These are phyloP conservation scores for Populus hybrid DNA, from an alignment of 441 rosid species.

Conservation along the genomic window DNA sequence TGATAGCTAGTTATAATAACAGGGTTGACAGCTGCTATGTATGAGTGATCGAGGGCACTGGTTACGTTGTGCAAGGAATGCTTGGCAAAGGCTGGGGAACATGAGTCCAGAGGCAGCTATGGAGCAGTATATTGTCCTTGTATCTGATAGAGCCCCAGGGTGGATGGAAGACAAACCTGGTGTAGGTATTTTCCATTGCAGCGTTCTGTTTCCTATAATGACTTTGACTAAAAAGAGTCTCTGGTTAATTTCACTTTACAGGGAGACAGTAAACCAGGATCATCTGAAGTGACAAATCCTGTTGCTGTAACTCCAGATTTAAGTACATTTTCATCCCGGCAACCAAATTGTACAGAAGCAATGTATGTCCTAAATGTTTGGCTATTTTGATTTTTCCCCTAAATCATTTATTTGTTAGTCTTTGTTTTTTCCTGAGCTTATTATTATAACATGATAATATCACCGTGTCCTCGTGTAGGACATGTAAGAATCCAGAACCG, in stretches of 20 bases:
- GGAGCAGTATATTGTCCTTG: slow-evolving; percentile 69
- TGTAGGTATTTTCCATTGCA: slow-evolving; percentile 39
- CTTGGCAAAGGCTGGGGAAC: slow-evolving; percentile 94
- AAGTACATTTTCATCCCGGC: slow-evolving; percentile 26
- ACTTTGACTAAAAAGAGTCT: background rate
- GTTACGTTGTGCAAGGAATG: slow-evolving; percentile 92
- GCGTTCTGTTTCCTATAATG: slow-evolving; percentile 8
- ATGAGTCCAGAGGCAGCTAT: slow-evolving; percentile 87
- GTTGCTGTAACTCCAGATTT: slow-evolving; percentile 24
- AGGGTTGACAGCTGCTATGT: slow-evolving; percentile 66
- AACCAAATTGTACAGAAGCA: slow-evolving; percentile 17
- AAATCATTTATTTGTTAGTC: background rate
- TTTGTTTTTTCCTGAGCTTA: background rate
- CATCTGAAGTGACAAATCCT: slow-evolving; percentile 24
- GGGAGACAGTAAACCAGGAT: slow-evolving; percentile 27
- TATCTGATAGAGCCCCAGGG: slow-evolving; percentile 56
- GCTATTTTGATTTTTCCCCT: no score
- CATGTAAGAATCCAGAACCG: slow-evolving; percentile 23
- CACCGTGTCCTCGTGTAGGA: slow-evolving; percentile 20
- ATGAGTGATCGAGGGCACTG: slow-evolving; percentile 69
- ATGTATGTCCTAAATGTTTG: slow-evolving; percentile 26
- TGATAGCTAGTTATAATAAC: slow-evolving; percentile 74
- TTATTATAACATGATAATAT: background rate
- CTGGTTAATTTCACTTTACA: slow-evolving; percentile 23
- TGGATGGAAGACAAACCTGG: slow-evolving; percentile 37